Evolutionary conservation across 1,284 basidiomycete species (phyloP).

Genomic region (Cryptococcus amylolentus): DNA sequence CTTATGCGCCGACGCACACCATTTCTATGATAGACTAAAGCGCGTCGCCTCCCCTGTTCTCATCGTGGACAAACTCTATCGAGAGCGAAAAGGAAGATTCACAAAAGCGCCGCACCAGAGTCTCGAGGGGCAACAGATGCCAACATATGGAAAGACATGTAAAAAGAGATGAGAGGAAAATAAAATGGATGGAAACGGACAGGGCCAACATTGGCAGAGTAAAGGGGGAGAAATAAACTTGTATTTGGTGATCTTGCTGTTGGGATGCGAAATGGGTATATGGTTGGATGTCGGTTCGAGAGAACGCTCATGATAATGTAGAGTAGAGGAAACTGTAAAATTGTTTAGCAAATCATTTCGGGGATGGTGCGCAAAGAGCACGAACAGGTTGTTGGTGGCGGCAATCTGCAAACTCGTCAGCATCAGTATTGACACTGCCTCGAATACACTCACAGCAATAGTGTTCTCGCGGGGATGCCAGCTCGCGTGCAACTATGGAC

Average conservation of each 20-base stretch:
- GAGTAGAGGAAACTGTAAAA: conserved; percentile 46
- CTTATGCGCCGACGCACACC: too few relatives aligned
- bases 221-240: not conserved
- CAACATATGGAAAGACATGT: not conserved
- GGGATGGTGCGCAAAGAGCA: not conserved
- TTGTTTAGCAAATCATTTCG: conserved; percentile 9
- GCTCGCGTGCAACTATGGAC: conserved; percentile 69
- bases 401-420: conserved; percentile 65
- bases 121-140: not conserved
- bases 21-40: not conserved
- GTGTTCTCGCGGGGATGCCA: conserved; percentile 98
- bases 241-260: not conserved
- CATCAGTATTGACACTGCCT: not conserved
- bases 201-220: not conserved
- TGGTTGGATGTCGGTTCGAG: conserved; percentile 1
- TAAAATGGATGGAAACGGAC: not conserved
- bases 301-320: conserved; percentile 39
- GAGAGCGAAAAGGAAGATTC: not conserved
- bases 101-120: not conserved
- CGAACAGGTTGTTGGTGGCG: conserved; percentile 88
- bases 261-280: conserved; percentile 6
- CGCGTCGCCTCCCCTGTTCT: not conserved
- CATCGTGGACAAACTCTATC: not conserved
- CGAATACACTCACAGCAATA: conserved; percentile 69
- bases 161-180: not conserved